Conservation (phyloP, 2,329 filamentous ascomycete species). For the Daldinia eschscholtzii region DNA sequence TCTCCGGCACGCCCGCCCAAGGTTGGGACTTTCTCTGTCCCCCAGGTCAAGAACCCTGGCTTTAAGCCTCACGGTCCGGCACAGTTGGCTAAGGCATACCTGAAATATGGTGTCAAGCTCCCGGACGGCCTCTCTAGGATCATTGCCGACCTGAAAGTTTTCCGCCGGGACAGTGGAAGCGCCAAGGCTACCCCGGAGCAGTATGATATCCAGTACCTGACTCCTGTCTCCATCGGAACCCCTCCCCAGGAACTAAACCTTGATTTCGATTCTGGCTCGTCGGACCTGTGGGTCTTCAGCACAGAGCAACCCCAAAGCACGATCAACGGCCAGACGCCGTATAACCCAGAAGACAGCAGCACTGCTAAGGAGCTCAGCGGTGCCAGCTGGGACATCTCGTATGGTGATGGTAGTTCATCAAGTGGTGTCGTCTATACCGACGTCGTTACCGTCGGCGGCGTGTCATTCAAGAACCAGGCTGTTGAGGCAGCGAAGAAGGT, state of each 20-base stretch:
- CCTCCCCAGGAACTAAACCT: slow-evolving; percentile 53
- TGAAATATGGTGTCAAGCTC: slow-evolving; percentile 49
- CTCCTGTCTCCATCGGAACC: slow-evolving; percentile 52
- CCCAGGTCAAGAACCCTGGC: slow-evolving; percentile 46
- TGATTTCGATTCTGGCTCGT: slow-evolving; percentile 55
- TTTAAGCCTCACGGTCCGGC: slow-evolving; percentile 48
- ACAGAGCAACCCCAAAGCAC: slow-evolving; percentile 42
- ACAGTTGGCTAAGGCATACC: slow-evolving; percentile 50
- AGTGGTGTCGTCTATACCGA: slow-evolving; percentile 54
- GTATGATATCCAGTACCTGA: slow-evolving; percentile 52
- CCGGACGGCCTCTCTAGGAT: slow-evolving; percentile 47
- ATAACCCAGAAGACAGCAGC: slow-evolving; percentile 48
- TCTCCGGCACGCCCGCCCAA: slow-evolving; percentile 43
- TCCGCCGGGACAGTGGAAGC: slow-evolving; percentile 47
- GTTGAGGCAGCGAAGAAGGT: slow-evolving; percentile 53
- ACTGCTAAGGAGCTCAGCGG: slow-evolving; percentile 47
- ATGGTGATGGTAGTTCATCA: slow-evolving; percentile 52
- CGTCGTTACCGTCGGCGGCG: slow-evolving; percentile 50
- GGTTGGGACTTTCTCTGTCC: slow-evolving; percentile 46
- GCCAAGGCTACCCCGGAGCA: slow-evolving; percentile 48
- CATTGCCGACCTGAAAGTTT: slow-evolving; percentile 43
- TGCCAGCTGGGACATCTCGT: slow-evolving; percentile 50
- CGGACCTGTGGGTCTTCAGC: slow-evolving; percentile 55
- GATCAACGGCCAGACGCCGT: slow-evolving; percentile 49
- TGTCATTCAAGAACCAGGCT: slow-evolving; percentile 48